phyloP scores from a whole-genome alignment of 805 yeast genomes.

The Myxozyma monticola region DNA sequence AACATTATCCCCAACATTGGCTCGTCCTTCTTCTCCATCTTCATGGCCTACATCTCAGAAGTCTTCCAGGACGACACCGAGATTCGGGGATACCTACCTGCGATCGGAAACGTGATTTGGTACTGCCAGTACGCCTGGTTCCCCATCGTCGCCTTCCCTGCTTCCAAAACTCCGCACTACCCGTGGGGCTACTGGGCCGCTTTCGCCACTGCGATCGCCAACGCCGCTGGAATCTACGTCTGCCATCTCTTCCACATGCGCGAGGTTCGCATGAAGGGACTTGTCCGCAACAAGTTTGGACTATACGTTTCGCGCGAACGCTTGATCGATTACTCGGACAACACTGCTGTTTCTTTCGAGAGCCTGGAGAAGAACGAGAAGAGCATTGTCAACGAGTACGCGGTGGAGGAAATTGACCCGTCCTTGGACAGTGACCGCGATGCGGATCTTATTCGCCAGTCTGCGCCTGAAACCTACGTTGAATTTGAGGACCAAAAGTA shows the following conservation, averaged over 20 bases:
- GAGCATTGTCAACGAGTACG: too few species aligned
- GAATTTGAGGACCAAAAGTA: too few species aligned
- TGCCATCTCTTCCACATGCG: slow-evolving; percentile 24
- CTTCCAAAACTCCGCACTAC: slow-evolving; percentile 41
- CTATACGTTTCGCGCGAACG: slow-evolving; percentile 17
- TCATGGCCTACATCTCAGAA: slow-evolving; percentile 34
- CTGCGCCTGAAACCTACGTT: too few species aligned
- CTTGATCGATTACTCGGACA: too few species aligned
- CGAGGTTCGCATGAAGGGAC: slow-evolving; percentile 15
- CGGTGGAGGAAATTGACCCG: slow-evolving; percentile 9
- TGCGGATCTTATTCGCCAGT: slow-evolving; percentile 12
- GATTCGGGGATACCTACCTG: slow-evolving; percentile 36
- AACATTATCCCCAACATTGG: slow-evolving; percentile 22
- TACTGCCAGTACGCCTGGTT: slow-evolving; percentile 31
- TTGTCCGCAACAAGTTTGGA: slow-evolving; percentile 22
- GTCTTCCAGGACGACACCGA: slow-evolving; percentile 37
- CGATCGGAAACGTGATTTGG: slow-evolving; percentile 39
- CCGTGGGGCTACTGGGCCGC: slow-evolving; percentile 25
- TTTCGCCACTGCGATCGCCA: slow-evolving; percentile 7
- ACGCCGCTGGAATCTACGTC: slow-evolving; percentile 11
- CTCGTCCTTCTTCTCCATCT: slow-evolving; percentile 17
- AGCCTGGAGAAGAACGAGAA: too few species aligned
- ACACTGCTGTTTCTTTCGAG: too few species aligned
- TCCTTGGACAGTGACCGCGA: slow-evolving; percentile 8
- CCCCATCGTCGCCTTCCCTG: slow-evolving; percentile 40